These are phyloP conservation scores for Sporisorium reilianum DNA, from an alignment of 1,284 basidiomycete species.

Conservation along the genomic window DNA sequence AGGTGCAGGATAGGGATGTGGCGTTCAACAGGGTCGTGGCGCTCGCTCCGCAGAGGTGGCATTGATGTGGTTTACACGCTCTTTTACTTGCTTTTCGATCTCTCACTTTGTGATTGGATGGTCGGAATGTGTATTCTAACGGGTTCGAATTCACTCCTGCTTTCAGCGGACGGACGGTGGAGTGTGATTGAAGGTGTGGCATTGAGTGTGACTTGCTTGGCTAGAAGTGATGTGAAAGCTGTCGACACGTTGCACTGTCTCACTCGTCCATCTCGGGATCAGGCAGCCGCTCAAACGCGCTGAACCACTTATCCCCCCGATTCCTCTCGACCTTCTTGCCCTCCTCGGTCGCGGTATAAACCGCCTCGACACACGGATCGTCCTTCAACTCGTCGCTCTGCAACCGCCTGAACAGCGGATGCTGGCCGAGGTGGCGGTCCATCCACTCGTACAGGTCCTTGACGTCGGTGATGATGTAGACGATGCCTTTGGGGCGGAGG, in stretches of 20 bases:
- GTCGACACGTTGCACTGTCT: no score
- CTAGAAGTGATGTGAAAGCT: no score
- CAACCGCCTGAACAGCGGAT: slow-evolving; percentile 87
- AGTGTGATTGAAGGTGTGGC: background rate
- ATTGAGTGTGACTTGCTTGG: no score
- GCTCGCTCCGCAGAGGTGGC: slow-evolving; percentile 41
- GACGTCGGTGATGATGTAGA: slow-evolving; percentile 99
- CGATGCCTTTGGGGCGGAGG: slow-evolving; percentile 87
- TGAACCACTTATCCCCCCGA: slow-evolving; percentile 86
- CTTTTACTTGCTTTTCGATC: background rate
- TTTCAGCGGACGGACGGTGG: no score
- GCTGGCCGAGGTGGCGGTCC: slow-evolving; percentile 84
- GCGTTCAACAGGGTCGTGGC: slow-evolving; percentile 41
- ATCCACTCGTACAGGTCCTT: slow-evolving; percentile 95
- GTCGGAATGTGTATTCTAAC: background rate
- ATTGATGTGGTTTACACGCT: slow-evolving; percentile 5
- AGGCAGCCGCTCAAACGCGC: slow-evolving; percentile 76
- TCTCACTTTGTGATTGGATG: slow-evolving; percentile 5
- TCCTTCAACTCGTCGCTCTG: slow-evolving; percentile 76
- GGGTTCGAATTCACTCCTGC: background rate
- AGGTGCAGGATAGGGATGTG: slow-evolving; percentile 23
- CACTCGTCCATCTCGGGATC: slow-evolving; percentile 40
- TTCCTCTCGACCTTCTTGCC: slow-evolving; percentile 97
- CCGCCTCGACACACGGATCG: slow-evolving; percentile 71
- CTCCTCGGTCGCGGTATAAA: slow-evolving; percentile 78